Evolutionary conservation across 306 rosid genomes (phyloP), one percentile per base, ranked within the genome.

Genomic region (Urtica urens): DNA sequence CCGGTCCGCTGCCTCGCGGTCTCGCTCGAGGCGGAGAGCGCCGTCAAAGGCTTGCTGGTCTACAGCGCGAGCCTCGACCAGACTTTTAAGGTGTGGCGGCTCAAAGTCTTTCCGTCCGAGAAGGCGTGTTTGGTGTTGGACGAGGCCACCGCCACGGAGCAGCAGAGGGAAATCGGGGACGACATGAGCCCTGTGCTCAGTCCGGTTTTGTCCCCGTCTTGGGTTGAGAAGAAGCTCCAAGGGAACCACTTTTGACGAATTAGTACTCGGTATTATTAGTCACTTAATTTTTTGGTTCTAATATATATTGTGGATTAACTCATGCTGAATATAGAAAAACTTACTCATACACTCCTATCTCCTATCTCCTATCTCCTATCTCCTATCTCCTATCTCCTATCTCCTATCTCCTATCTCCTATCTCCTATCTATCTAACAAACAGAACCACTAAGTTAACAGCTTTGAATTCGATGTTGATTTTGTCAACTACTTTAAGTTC

Each of bases 11-110:
- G 76, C 67, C 61, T 76, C 47, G 78, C 78, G 13, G 78, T 64
- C 9, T 66, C 64, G 19, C 55, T 61, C 22, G 82, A 72, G 38
- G 61, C 60, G 7, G 76, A 76, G 38, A 51, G 53, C 21, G 53
- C 59, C 34, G 67, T 59, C 0, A 68, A 60, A 43, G 60, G 78
- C 23, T 28, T 76, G 25, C 53, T 76, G 70, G 72, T 76, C 49
- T 76, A 68, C 18, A 76, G 78, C 64, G 78, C 73, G 17, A 76
- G 82, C 25, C 57, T 76, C 69, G 82, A 76, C 56, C 82, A 76
- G 53, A 76, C 70, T 0, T 72, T 72, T 28, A 76, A 76, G 82
- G 73, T 72, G 0, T 76, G 78, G 78, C 57, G 76, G 63, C 73
- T 76, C 6, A 72, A 76, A 37, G 69, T 76, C 30, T 63, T 60